Evolutionary conservation across 1,284 basidiomycete genomes (phyloP).

Genomic region (Vanrija sp.): DNA sequence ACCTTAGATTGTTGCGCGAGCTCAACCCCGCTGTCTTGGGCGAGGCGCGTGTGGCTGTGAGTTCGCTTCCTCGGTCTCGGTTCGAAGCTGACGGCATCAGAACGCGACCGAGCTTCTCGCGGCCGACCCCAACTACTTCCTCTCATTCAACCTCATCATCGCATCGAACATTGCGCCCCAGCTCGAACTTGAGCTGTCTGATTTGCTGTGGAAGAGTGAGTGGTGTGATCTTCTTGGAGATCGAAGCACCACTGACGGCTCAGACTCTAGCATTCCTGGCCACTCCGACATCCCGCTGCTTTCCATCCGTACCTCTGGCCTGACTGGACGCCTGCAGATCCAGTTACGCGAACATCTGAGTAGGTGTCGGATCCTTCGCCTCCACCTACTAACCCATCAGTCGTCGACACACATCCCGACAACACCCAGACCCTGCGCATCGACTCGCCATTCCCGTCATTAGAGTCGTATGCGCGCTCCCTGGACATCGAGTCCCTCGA

Average conservation of each 20-base stretch:
- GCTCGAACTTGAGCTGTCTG: slow-evolving; percentile 60
- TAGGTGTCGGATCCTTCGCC: slow-evolving; percentile 48
- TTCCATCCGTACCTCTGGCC: slow-evolving; percentile 74
- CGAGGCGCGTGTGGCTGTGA: slow-evolving; percentile 59
- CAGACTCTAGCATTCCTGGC: slow-evolving; percentile 32
- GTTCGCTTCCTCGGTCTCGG: slow-evolving; percentile 10
- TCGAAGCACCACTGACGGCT: slow-evolving; percentile 11
- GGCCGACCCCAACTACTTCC: slow-evolving; percentile 54
- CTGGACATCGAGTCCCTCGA: slow-evolving; percentile 74
- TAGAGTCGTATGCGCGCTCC: slow-evolving; percentile 66
- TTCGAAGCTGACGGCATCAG: slow-evolving; percentile 27
- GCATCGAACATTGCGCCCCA: slow-evolving; percentile 68
- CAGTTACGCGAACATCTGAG: slow-evolving; percentile 82
- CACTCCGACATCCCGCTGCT: slow-evolving; percentile 62
- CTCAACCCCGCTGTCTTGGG: slow-evolving; percentile 84
- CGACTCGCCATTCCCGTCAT: slow-evolving; percentile 78
- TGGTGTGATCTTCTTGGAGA: no score
- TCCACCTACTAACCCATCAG: slow-evolving; percentile 49
- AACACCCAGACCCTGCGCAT: slow-evolving; percentile 77
- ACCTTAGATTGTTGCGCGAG: slow-evolving; percentile 61
- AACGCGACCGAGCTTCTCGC: slow-evolving; percentile 60
- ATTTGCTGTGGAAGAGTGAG: slow-evolving; percentile 62
- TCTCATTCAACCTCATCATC: slow-evolving; percentile 73
- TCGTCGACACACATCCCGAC: slow-evolving; percentile 91
- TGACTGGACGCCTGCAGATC: slow-evolving; percentile 79